phyloP scores from a whole-genome alignment of 23 red algal genomes.

The Gracilaria domingensis region DNA sequence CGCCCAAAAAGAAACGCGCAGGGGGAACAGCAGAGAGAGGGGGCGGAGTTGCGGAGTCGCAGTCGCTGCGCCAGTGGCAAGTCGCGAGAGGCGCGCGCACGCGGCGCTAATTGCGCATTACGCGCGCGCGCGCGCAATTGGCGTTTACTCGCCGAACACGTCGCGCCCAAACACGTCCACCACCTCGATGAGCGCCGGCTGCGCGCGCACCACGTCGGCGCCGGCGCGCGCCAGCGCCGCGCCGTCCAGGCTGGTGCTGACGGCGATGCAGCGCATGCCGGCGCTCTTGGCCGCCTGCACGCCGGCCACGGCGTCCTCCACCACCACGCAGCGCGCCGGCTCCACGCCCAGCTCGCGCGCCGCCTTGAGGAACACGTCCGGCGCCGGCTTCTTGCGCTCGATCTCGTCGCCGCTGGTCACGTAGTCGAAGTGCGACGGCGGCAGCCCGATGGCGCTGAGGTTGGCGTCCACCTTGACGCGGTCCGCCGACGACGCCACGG shows the following conservation, averaged over 20 bases:
- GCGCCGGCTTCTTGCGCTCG: conserved; percentile 85
- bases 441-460: conserved; percentile 76
- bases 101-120: too few species aligned
- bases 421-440: conserved; percentile 68
- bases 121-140: too few species aligned
- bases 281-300: conserved; percentile 87
- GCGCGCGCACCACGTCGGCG: conserved; percentile 67
- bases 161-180: conserved; percentile 57
- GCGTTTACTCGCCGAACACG: conserved; percentile 1
- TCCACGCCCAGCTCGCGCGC: conserved; percentile 62
- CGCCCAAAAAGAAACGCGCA: too few species aligned
- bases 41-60: too few species aligned
- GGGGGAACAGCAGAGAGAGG: too few species aligned
- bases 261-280: conserved; percentile 93
- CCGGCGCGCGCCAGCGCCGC: conserved; percentile 34
- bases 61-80: too few species aligned
- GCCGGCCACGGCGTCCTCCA: conserved; percentile 92
- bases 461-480: conserved; percentile 90
- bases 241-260: conserved; percentile 54
- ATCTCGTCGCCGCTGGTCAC: conserved; percentile 71
- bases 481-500: conserved; percentile 86
- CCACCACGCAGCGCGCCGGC: conserved; percentile 74
- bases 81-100: not conserved
- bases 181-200: conserved; percentile 63
- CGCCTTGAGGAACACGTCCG: conserved; percentile 81